Conservation (phyloP, 371 early-diverging fungal species). For the Actinomucor elegans region DNA sequence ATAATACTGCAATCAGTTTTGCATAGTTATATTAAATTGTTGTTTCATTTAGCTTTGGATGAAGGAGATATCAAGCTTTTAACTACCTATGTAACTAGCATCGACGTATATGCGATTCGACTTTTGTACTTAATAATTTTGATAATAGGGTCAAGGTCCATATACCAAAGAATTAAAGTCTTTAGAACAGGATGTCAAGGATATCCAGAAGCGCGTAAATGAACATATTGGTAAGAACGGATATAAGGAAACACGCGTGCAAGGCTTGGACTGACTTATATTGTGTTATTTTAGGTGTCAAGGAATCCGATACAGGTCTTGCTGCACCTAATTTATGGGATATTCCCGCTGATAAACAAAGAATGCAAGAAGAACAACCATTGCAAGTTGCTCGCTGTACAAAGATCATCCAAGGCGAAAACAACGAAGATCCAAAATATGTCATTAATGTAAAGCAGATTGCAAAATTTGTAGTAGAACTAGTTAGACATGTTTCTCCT, state of each 20-base stretch:
- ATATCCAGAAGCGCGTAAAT: constrained; percentile 94
- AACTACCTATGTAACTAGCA: constrained; percentile 78
- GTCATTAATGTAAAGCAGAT: constrained; percentile 99
- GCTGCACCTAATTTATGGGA: constrained; percentile 99
- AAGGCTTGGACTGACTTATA: not conserved
- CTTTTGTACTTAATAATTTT: not conserved
- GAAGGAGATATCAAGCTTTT: constrained; percentile 96
- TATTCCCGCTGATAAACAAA: constrained; percentile 96
- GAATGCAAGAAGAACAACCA: constrained; percentile 96
- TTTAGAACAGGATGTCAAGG: constrained; percentile 91
- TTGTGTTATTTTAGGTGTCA: constrained; percentile 71
- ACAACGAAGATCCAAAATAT: constrained; percentile 88
- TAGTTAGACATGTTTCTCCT: constrained; percentile 95
- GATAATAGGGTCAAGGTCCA: constrained; percentile 91
- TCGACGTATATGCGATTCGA: not conserved
- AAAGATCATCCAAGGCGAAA: constrained; percentile 89
- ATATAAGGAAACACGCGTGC: not conserved
- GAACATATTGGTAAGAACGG: constrained; percentile 87
- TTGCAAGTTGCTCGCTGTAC: constrained; percentile 98
- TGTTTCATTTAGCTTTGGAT: constrained; percentile 71
- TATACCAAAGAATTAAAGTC: constrained; percentile 92
- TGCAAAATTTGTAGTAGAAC: constrained; percentile 99
- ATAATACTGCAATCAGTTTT: not conserved
- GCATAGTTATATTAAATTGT: not conserved
- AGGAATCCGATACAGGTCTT: constrained; percentile 99